Percentiles rank a stretch among this genome's conserved stretches.
Conservation (phyloP, 768 basidiomycete genomes). For the Panaeolus cyanescens region DNA sequence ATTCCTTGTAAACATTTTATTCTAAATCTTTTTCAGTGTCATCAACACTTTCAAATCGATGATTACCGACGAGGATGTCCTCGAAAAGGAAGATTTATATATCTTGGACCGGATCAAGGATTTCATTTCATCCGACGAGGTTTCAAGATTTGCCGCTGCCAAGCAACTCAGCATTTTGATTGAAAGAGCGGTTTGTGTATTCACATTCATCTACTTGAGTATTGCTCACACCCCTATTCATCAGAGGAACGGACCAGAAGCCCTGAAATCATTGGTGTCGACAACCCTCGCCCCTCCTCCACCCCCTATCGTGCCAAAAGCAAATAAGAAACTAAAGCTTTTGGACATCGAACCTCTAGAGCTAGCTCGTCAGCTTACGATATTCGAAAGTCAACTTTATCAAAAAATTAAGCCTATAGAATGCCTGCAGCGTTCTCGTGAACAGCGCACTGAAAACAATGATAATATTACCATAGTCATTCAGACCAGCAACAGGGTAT, state of each 20-base stretch:
- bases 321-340: slow-evolving; percentile 73
- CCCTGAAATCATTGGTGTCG: slow-evolving; percentile 56
- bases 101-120: slow-evolving; percentile 82
- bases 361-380: slow-evolving; percentile 89
- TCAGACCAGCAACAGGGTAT: slow-evolving; percentile 82
- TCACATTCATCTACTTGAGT: slow-evolving; percentile 5
- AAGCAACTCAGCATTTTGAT: slow-evolving; percentile 76
- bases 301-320: slow-evolving; percentile 72
- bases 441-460: slow-evolving; percentile 68
- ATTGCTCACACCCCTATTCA: background rate
- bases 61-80: slow-evolving; percentile 79
- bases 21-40: slow-evolving; percentile 51
- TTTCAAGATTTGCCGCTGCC: slow-evolving; percentile 64
- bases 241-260: slow-evolving; percentile 55
- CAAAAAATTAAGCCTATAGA: slow-evolving; percentile 89
- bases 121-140: slow-evolving; percentile 70
- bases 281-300: slow-evolving; percentile 67
- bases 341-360: slow-evolving; percentile 88
- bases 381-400: slow-evolving; percentile 86
- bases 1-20: background rate
- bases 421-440: slow-evolving; percentile 82
- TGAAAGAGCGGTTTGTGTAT: slow-evolving; percentile 71
- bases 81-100: slow-evolving; percentile 85
- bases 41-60: slow-evolving; percentile 90
- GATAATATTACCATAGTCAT: slow-evolving; percentile 90